Conservation (phyloP, 2,329 filamentous ascomycete genomes). For the Fusarium pseudograminearum region DNA sequence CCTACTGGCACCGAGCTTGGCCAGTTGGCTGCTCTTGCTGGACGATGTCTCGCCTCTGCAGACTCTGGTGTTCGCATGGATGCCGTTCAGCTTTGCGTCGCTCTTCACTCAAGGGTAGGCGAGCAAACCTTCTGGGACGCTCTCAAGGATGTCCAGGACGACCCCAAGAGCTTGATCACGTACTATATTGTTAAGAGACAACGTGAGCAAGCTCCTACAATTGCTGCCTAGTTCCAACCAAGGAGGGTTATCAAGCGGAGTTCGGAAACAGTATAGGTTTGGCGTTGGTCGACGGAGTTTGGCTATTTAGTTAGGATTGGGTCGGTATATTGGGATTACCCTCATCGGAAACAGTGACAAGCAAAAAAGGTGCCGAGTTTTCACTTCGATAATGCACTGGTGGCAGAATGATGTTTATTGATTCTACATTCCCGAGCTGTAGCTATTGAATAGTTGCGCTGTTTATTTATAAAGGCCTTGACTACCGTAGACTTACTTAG, state of each 20-base stretch:
- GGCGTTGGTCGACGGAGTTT: constrained; percentile 45
- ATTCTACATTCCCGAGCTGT: constrained; percentile 25
- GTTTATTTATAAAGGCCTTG: constrained; percentile 15
- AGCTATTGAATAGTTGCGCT: constrained; percentile 38
- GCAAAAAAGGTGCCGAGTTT: constrained; percentile 16
- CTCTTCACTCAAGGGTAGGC: constrained; percentile 72
- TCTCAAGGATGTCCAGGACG: constrained; percentile 73
- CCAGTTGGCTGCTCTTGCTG: constrained; percentile 63
- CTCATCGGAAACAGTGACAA: constrained; percentile 16
- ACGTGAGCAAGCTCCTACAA: constrained; percentile 59
- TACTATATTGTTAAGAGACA: constrained; percentile 83
- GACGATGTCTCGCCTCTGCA: constrained; percentile 68
- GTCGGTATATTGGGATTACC: constrained; percentile 9
- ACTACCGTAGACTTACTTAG: constrained; percentile 35
- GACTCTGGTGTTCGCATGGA: constrained; percentile 77
- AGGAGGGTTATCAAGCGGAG: constrained; percentile 3
- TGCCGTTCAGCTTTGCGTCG: constrained; percentile 82
- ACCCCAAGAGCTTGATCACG: constrained; percentile 80
- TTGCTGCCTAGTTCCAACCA: constrained; percentile 12
- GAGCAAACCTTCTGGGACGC: constrained; percentile 75
- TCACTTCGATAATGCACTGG: constrained; percentile 22
- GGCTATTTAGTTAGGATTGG: constrained; percentile 13
- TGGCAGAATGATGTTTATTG: constrained; percentile 21
- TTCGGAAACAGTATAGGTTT: constrained; percentile 9
- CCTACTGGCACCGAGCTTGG: constrained; percentile 65